phyloP scores from a whole-genome alignment of 495 filamentous ascomycete genomes.

The Staphylotrichum tortipilum region DNA sequence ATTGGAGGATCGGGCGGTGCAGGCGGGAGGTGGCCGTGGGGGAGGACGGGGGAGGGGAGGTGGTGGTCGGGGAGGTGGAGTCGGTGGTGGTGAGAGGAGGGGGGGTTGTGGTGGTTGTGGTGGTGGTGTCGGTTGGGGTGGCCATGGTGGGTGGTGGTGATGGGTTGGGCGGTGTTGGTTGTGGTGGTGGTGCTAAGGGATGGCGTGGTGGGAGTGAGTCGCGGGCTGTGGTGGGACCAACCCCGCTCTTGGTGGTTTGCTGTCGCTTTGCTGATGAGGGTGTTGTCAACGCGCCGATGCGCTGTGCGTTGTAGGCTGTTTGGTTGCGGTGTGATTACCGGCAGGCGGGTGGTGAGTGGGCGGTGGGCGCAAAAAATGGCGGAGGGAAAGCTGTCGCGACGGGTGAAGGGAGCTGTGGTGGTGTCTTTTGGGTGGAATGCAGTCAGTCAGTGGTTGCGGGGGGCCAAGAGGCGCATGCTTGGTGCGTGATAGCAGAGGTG shows the following conservation, averaged over 20 bases:
- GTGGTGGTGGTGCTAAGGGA: conserved; percentile 8
- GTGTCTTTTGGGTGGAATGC: too few relatives aligned
- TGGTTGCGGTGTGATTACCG: neutral
- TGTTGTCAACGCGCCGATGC: neutral
- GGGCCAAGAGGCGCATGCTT: too few relatives aligned
- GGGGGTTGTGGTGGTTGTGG: neutral
- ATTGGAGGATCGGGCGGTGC: conserved; percentile 58
- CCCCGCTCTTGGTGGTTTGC: neutral
- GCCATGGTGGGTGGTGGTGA: neutral
- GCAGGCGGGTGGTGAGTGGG: too few relatives aligned
- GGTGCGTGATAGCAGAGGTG: too few relatives aligned
- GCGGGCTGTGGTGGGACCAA: neutral
- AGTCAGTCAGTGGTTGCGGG: too few relatives aligned
- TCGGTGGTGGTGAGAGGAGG: conserved; percentile 11
- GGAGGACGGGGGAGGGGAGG: conserved; percentile 9
- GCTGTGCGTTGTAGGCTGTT: neutral
- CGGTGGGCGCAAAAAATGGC: too few relatives aligned
- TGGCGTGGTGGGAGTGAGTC: neutral
- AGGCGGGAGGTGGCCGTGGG: conserved; percentile 35
- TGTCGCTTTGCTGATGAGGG: too few relatives aligned
- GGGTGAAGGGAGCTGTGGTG: neutral
- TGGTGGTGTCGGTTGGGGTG: neutral
- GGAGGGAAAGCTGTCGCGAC: neutral
- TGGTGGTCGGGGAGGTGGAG: conserved; percentile 2
- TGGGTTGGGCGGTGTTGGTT: neutral